Evolutionary conservation across 2,329 filamentous ascomycete species (phyloP).

Genomic region (Aspergillus pseudoterreus): DNA sequence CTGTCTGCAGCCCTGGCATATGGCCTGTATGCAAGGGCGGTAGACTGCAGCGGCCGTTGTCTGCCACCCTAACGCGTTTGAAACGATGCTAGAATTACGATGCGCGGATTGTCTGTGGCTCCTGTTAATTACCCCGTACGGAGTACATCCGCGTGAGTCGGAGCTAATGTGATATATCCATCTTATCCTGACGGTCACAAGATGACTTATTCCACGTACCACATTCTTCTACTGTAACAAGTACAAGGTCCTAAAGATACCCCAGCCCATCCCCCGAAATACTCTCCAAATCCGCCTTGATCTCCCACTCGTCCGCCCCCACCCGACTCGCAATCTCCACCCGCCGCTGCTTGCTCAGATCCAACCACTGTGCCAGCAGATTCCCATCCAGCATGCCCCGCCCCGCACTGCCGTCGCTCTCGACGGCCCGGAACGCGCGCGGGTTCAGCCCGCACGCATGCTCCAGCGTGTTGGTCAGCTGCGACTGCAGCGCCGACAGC

Average conservation of each 20-base stretch:
- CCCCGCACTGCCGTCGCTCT: constrained; percentile 48
- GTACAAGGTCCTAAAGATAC: constrained; percentile 28
- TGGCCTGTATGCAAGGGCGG: too few species aligned
- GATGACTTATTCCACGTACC: too few species aligned
- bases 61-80: too few species aligned
- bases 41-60: too few species aligned
- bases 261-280: constrained; percentile 62
- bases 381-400: constrained; percentile 73
- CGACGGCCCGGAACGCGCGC: constrained; percentile 65
- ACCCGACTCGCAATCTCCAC: constrained; percentile 71
- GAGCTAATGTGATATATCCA: too few species aligned
- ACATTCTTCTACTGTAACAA: too few species aligned
- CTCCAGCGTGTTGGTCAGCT: constrained; percentile 71
- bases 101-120: too few species aligned
- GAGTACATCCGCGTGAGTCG: too few species aligned
- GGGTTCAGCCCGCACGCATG: constrained; percentile 80
- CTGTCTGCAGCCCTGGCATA: too few species aligned
- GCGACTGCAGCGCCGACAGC: constrained; percentile 74
- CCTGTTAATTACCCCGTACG: too few species aligned
- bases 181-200: too few species aligned
- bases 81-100: too few species aligned
- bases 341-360: constrained; percentile 67
- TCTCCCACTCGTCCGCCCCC: constrained; percentile 63
- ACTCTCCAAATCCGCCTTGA: constrained; percentile 66
- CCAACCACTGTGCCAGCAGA: constrained; percentile 70